Conservation (phyloP, 2,329 filamentous ascomycete species). For the Neopestalotiopsis clavispora region DNA sequence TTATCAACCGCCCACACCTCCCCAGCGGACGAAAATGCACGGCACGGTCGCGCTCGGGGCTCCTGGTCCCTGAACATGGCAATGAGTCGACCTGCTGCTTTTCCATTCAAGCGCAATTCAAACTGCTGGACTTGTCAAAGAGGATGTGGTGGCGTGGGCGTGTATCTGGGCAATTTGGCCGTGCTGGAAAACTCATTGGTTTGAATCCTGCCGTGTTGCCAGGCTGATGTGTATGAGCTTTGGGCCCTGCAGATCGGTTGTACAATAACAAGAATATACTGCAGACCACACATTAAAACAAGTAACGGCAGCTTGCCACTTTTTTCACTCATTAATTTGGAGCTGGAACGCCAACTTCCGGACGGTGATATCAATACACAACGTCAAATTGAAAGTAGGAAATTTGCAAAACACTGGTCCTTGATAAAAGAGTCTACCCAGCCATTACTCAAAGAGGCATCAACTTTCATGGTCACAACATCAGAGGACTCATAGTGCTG, state of each 20-base stretch:
- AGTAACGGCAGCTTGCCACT: not conserved
- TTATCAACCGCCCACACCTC: conserved; percentile 6
- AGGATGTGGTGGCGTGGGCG: not conserved
- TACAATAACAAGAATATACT: not conserved
- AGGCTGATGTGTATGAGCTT: not conserved
- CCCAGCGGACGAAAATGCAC: not conserved
- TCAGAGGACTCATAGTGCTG: not conserved
- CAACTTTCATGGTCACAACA: not conserved
- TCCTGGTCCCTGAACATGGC: conserved; percentile 3
- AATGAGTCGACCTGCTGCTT: not conserved
- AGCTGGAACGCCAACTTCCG: not conserved
- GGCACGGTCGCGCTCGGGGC: conserved; percentile 11
- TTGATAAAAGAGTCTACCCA: not conserved
- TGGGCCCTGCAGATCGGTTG: not conserved
- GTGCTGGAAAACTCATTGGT: not conserved
- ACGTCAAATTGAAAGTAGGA: not conserved
- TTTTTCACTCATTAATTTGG: not conserved
- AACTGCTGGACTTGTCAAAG: not conserved
- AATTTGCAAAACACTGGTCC: not conserved
- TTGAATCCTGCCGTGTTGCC: conserved; percentile 5
- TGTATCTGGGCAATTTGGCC: not conserved
- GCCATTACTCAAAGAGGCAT: not conserved
- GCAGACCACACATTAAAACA: not conserved
- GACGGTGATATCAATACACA: not conserved
- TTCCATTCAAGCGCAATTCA: not conserved